phyloP scores from a whole-genome alignment of 768 basidiomycete genomes.

The Macrolepiota albuminosa region DNA sequence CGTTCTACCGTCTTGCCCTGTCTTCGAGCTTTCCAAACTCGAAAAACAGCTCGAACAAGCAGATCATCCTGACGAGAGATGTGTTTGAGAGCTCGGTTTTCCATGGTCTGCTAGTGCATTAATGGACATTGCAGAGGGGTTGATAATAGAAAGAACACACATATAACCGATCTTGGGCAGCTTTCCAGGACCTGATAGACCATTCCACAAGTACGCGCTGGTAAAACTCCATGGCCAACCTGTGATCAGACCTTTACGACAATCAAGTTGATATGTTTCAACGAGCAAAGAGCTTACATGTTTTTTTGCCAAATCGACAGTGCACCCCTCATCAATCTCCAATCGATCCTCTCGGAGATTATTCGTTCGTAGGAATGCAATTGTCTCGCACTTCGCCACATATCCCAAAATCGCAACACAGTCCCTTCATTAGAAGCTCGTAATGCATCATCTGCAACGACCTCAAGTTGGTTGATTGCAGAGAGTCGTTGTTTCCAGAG shows the following conservation, averaged over 20 bases:
- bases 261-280: neutral
- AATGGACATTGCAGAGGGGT: neutral
- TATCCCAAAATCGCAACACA: slow-evolving; percentile 43
- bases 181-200: slow-evolving; percentile 52
- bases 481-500: slow-evolving; percentile 50
- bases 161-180: slow-evolving; percentile 41
- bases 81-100: slow-evolving; percentile 53
- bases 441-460: slow-evolving; percentile 45
- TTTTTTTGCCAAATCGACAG: slow-evolving; percentile 46
- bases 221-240: slow-evolving; percentile 39
- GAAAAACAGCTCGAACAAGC: slow-evolving; percentile 51
- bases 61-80: slow-evolving; percentile 52
- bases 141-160: slow-evolving; percentile 30
- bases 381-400: slow-evolving; percentile 48
- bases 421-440: slow-evolving; percentile 31
- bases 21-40: slow-evolving; percentile 68
- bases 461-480: slow-evolving; percentile 39
- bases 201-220: slow-evolving; percentile 38
- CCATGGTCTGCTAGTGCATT: slow-evolving; percentile 38
- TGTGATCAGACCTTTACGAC: slow-evolving; percentile 37
- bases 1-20: slow-evolving; percentile 54
- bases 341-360: slow-evolving; percentile 38
- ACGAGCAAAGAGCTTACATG: slow-evolving; percentile 16
- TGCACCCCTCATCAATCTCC: slow-evolving; percentile 43
- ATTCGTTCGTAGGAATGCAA: slow-evolving; percentile 41